A percentile compares a stretch with the other conserved stretches of the same genome.
Conservation (phyloP, 2,329 filamentous ascomycete species). For the Fusarium sterilihyphosum region DNA sequence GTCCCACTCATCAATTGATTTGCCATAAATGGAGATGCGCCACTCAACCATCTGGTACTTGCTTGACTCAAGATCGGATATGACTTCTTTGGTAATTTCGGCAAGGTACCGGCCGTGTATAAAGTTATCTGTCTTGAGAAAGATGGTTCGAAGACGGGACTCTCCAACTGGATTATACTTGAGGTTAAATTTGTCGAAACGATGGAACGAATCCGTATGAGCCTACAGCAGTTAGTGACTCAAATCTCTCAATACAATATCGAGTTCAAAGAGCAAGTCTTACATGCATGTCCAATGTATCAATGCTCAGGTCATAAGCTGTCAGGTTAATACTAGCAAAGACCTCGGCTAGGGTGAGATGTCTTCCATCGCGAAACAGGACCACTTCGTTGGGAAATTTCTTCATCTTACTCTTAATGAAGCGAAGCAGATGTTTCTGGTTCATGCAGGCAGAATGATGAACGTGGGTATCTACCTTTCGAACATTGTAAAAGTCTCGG, state of each 20-base stretch:
- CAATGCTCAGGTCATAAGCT: conserved; percentile 96
- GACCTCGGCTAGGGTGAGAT: conserved; percentile 90
- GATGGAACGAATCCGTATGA: conserved; percentile 97
- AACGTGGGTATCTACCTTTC: conserved; percentile 98
- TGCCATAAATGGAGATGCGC: conserved; percentile 97
- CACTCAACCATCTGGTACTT: conserved; percentile 99
- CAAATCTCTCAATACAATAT: background rate
- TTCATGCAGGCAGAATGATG: conserved; percentile 99
- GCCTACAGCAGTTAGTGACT: conserved; percentile 62
- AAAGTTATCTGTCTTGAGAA: conserved; percentile 98
- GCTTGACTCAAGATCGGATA: conserved; percentile 95
- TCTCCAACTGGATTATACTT: conserved; percentile 99
- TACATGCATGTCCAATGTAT: conserved; percentile 98
- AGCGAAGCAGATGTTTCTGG: conserved; percentile 95
- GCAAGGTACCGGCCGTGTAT: conserved; percentile 95
- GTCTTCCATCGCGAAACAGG: conserved; percentile 88
- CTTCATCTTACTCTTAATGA: conserved; percentile 99
- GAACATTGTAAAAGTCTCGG: conserved; percentile 98
- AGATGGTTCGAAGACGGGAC: conserved; percentile 95
- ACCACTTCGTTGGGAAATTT: conserved; percentile 95
- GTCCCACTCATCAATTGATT: conserved; percentile 94
- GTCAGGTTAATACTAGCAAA: conserved; percentile 98
- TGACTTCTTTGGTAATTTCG: conserved; percentile 98
- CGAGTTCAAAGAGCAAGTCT: conserved; percentile 47
- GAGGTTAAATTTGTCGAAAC: conserved; percentile 99